Evolutionary conservation across 768 basidiomycete species (phyloP).

Genomic region (Solioccasus polychromus): DNA sequence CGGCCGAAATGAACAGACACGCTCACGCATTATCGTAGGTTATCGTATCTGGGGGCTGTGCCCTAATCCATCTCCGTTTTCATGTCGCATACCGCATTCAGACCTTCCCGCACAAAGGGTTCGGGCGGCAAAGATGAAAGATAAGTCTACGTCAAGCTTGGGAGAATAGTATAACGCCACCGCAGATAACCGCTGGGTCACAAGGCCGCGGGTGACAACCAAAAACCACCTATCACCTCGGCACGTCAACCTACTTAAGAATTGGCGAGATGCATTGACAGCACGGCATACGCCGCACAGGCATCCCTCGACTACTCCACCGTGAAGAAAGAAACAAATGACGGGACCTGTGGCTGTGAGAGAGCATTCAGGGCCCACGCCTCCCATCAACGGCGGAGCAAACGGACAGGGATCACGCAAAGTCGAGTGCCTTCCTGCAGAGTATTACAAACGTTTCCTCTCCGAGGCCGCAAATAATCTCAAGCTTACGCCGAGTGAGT

Average conservation of each 20-base stretch:
- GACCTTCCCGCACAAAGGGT: not conserved
- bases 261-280: not conserved
- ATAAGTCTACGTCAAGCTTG: not conserved
- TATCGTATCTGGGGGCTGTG: too few relatives aligned
- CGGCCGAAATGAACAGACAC: slow-evolving; percentile 5
- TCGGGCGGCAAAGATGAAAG: slow-evolving; percentile 3
- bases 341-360: not conserved
- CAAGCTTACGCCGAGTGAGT: slow-evolving; percentile 55
- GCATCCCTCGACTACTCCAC: not conserved
- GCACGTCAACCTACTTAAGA: not conserved
- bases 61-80: slow-evolving; percentile 6
- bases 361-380: not conserved
- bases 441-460: slow-evolving; percentile 53
- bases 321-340: not conserved
- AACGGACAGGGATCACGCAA: not conserved
- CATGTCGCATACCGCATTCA: slow-evolving; percentile 9
- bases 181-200: not conserved
- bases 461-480: slow-evolving; percentile 56
- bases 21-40: not conserved
- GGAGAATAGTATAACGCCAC: not conserved
- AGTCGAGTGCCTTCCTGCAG: slow-evolving; percentile 37
- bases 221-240: not conserved
- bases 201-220: not conserved
- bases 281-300: not conserved
- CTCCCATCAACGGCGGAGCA: not conserved